Conservation (phyloP, 331 rosid species). For the Acacia pycnantha region DNA sequence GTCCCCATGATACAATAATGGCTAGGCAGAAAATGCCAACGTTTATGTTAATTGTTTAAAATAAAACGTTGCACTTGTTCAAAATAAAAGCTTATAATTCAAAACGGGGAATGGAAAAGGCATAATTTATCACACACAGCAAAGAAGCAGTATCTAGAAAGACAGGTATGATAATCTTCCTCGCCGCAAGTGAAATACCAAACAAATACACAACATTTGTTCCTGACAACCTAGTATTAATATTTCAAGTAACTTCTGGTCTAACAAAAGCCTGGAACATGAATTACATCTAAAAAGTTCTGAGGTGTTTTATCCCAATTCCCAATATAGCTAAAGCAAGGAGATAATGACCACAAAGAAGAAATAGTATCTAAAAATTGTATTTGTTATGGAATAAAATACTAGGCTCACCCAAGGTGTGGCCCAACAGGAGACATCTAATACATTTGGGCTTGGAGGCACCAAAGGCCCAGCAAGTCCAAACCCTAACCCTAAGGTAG, state of each 20-base stretch:
- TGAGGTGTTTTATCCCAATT: neutral
- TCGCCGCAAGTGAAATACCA: neutral
- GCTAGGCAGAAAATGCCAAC: neutral
- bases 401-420: no score
- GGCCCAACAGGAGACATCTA: no score
- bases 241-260: constrained; percentile 3
- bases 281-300: neutral
- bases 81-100: neutral
- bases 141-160: neutral
- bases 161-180: neutral
- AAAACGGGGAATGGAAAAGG: neutral
- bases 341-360: neutral
- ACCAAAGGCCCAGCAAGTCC: no score
- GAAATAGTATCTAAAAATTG: neutral
- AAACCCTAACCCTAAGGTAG: no score
- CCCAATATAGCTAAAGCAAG: neutral
- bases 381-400: no score
- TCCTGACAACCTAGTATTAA: neutral
- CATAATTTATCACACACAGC: neutral
- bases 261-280: neutral
- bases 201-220: neutral
- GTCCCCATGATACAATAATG: neutral
- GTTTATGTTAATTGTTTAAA: neutral
- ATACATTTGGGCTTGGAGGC: no score
- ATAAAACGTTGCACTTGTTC: neutral